phyloP scores from a whole-genome alignment of 257 asterid species.

The Dorcoceras hygrometricum region DNA sequence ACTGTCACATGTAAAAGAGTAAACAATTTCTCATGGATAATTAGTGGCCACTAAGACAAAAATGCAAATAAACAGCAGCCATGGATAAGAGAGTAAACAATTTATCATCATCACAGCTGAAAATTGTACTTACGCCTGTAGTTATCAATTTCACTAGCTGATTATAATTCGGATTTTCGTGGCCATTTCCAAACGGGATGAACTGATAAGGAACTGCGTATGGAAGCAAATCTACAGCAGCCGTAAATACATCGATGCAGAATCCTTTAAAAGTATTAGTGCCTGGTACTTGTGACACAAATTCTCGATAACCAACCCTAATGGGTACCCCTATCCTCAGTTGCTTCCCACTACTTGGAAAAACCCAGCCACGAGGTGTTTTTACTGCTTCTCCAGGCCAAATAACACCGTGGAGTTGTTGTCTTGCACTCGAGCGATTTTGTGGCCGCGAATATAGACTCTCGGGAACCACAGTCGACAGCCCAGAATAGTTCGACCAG shows the following conservation, averaged over 20 bases:
- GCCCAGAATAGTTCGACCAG: constrained; percentile 60
- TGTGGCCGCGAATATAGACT: constrained; percentile 28
- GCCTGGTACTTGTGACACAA: constrained; percentile 36
- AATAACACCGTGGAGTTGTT: constrained; percentile 29
- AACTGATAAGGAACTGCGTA: constrained; percentile 55
- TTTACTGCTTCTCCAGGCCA: constrained; percentile 58
- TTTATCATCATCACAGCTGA: neutral
- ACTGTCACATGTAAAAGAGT: constrained; percentile 20
- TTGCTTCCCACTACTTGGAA: constrained; percentile 45
- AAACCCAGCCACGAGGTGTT: constrained; percentile 70
- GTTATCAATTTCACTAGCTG: constrained; percentile 47
- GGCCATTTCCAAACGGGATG: constrained; percentile 48
- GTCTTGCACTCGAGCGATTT: constrained; percentile 41
- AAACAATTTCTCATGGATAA: constrained; percentile 23
- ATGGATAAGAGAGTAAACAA: neutral
- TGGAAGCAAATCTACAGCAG: constrained; percentile 51
- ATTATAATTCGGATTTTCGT: constrained; percentile 38
- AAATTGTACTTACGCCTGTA: constrained; percentile 38
- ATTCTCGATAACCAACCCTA: constrained; percentile 45
- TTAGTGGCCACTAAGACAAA: constrained; percentile 7
- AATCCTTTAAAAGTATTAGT: constrained; percentile 41
- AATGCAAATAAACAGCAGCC: neutral
- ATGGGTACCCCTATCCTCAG: constrained; percentile 55
- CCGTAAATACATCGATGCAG: constrained; percentile 55
- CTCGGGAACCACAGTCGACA: constrained; percentile 51